Percentiles rank a stretch among this genome's conserved stretches.
Evolutionary conservation across 805 yeast genomes (phyloP).

Genomic region (Metschnikowia lochheadii): DNA sequence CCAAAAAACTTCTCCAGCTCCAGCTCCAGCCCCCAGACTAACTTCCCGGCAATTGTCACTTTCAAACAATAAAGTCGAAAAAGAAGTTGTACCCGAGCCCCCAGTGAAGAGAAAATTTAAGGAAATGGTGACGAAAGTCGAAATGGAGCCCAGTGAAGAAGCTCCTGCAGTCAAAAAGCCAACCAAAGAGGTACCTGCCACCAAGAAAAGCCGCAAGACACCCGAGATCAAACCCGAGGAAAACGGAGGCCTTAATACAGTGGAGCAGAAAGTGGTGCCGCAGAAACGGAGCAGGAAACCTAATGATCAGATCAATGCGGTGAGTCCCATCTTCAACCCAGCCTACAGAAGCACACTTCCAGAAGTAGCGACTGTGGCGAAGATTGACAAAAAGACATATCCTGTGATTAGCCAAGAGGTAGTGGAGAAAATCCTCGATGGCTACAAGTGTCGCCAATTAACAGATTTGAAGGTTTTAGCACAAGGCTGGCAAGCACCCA

Average conservation of each 20-base stretch:
- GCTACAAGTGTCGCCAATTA: slow-evolving; percentile 23
- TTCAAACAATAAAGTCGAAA: slow-evolving; percentile 5
- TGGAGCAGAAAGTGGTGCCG: slow-evolving; percentile 1
- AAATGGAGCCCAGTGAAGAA: neutral
- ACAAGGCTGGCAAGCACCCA: slow-evolving; percentile 12
- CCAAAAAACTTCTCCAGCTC: neutral
- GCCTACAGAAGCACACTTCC: slow-evolving; percentile 19
- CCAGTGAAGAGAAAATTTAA: neutral
- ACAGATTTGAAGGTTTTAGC: slow-evolving; percentile 22
- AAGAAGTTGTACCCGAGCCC: neutral
- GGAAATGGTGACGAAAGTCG: neutral
- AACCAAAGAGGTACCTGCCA: neutral
- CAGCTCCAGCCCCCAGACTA: slow-evolving; percentile 3
- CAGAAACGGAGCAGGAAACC: slow-evolving; percentile 10
- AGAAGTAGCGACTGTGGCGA: slow-evolving; percentile 3
- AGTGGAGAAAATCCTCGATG: slow-evolving; percentile 14
- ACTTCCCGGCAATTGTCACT: slow-evolving; percentile 11
- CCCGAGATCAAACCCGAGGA: slow-evolving; percentile 1
- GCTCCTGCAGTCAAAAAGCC: neutral
- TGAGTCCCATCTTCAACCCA: slow-evolving; percentile 21
- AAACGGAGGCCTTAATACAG: neutral
- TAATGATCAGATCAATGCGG: slow-evolving; percentile 10
- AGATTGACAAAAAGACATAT: slow-evolving; percentile 20
- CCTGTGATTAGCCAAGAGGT: slow-evolving; percentile 15
- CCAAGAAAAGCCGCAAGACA: neutral